A percentile compares a stretch with the other conserved stretches of the same genome.
phyloP scores from a whole-genome alignment of 768 basidiomycete species.

The Pisolithus tinctorius region DNA sequence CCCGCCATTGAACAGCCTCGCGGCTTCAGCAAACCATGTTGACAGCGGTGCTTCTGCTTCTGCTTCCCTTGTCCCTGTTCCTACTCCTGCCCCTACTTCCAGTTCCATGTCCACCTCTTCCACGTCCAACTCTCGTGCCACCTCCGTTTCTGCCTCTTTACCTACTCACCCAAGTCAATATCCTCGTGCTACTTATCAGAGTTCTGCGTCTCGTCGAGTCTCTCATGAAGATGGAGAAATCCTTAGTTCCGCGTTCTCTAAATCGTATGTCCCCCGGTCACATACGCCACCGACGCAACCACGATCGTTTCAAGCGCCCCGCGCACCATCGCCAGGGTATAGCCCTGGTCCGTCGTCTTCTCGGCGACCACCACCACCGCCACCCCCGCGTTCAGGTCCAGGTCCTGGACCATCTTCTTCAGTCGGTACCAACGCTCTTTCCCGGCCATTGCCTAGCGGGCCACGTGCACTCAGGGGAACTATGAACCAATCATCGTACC shows the following conservation, averaged over 20 bases:
- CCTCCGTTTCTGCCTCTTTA: conserved; percentile 10
- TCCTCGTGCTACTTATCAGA: conserved; percentile 3
- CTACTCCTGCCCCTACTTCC: conserved; percentile 11
- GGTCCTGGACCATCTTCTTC: conserved; percentile 17
- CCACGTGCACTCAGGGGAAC: conserved; percentile 33
- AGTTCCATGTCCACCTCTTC: conserved; percentile 18
- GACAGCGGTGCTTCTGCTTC: background rate
- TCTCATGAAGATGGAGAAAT: conserved; percentile 54
- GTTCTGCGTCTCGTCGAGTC: conserved; percentile 18
- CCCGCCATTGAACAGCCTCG: conserved; percentile 21
- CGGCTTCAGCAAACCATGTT: conserved; percentile 9
- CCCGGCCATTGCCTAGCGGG: conserved; percentile 33
- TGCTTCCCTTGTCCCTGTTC: background rate
- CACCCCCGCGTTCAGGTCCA: conserved; percentile 20
- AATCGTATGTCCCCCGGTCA: conserved; percentile 30
- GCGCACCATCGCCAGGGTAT: conserved; percentile 18
- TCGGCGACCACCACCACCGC: conserved; percentile 20
- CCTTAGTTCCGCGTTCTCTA: conserved; percentile 29
- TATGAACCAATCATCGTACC: conserved; percentile 16
- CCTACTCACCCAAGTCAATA: conserved; percentile 1
- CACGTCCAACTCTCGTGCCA: conserved; percentile 18
- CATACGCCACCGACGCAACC: conserved; percentile 44
- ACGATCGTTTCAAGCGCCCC: conserved; percentile 34
- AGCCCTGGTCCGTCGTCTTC: conserved; percentile 18
- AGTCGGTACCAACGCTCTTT: conserved; percentile 8